Conservation (phyloP, 805 yeast genomes). For the Pichia kluyveri region DNA sequence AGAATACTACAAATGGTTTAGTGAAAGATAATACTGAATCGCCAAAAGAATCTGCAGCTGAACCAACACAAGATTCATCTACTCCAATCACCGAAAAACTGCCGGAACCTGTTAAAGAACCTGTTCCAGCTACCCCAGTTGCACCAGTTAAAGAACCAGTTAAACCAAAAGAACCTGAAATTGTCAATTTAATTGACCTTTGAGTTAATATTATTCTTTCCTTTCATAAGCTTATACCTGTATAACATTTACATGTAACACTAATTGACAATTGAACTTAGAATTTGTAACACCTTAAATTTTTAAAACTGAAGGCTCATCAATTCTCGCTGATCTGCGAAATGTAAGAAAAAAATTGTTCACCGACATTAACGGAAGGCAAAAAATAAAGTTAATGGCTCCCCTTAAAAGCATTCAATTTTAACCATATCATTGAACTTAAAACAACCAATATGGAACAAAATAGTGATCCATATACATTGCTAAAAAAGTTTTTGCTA, state of each 20-base stretch:
- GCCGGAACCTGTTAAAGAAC: no score
- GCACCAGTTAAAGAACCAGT: background rate
- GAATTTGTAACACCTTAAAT: no score
- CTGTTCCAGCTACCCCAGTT: no score
- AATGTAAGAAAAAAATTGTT: background rate
- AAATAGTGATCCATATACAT: background rate
- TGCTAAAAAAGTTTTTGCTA: slow-evolving; percentile 4
- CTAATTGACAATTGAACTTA: no score
- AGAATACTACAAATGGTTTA: background rate
- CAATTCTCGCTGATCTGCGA: background rate
- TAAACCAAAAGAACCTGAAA: background rate
- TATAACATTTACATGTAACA: no score
- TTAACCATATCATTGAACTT: no score
- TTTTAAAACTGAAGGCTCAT: background rate
- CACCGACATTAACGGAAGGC: background rate
- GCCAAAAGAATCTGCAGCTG: background rate
- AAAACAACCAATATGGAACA: background rate
- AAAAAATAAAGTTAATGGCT: background rate
- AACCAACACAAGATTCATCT: background rate
- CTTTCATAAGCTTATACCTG: no score
- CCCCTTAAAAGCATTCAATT: no score
- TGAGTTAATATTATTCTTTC: background rate
- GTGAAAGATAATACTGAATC: background rate
- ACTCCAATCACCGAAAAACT: background rate
- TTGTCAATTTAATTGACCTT: background rate